phyloP scores from a whole-genome alignment of 805 yeast species.

The Ogataea nitratoaversa region DNA sequence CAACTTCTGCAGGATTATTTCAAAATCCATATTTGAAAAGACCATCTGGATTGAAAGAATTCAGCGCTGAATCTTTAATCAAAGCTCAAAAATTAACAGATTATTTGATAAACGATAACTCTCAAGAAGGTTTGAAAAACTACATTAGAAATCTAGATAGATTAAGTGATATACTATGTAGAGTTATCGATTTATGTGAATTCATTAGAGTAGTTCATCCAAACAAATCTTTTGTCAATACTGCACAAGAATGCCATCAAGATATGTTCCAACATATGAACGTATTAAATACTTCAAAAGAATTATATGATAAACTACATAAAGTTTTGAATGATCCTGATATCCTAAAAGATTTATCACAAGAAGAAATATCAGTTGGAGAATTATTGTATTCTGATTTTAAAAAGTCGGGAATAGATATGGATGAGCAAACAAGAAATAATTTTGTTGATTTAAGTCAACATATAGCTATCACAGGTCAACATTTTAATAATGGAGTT shows the following conservation, averaged over 20 bases:
- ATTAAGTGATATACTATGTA: constrained; percentile 80
- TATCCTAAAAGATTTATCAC: constrained; percentile 38
- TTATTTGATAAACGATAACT: constrained; percentile 46
- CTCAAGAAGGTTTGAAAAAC: constrained; percentile 38
- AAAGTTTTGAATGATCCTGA: constrained; percentile 44
- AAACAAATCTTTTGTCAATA: constrained; percentile 57
- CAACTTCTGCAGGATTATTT: constrained; percentile 58
- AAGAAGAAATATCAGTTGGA: constrained; percentile 83
- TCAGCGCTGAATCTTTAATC: constrained; percentile 58
- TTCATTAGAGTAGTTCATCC: constrained; percentile 90
- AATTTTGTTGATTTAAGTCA: constrained; percentile 77
- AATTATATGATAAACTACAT: constrained; percentile 57
- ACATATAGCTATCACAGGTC: constrained; percentile 75
- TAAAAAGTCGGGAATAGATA: constrained; percentile 82
- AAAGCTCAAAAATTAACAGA: constrained; percentile 61
- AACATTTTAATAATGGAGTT: constrained; percentile 60
- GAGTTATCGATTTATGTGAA: constrained; percentile 92
- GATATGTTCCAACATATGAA: constrained; percentile 92
- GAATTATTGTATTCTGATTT: constrained; percentile 77
- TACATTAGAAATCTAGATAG: constrained; percentile 73
- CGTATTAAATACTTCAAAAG: constrained; percentile 77
- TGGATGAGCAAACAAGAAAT: constrained; percentile 59
- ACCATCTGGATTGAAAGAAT: constrained; percentile 67
- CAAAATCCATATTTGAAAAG: constrained; percentile 63
- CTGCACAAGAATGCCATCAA: constrained; percentile 87